Conservation (phyloP, 305 asterid species). For the Rubia tinctorum region DNA sequence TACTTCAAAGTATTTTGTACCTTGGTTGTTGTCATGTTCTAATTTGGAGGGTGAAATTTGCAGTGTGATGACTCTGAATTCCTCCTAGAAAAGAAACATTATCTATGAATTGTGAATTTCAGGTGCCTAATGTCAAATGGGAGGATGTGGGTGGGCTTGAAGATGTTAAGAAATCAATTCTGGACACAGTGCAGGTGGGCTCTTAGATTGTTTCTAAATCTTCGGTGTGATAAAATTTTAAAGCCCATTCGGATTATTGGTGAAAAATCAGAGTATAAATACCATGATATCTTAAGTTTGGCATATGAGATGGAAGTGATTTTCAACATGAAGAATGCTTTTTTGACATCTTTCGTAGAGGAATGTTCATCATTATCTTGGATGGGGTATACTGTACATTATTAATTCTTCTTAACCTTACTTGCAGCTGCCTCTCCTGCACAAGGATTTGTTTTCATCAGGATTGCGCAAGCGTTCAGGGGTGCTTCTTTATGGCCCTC, state of each 20-base stretch:
- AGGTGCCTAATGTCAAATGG: constrained; percentile 97
- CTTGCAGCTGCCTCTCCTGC: constrained; percentile 90
- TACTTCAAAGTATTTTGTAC: background rate
- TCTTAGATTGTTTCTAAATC: constrained; percentile 12
- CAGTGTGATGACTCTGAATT: background rate
- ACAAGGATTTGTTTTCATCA: constrained; percentile 94
- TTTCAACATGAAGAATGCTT: background rate
- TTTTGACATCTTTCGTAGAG: background rate
- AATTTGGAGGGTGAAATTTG: background rate
- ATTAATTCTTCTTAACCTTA: constrained; percentile 25
- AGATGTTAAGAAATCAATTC: constrained; percentile 91
- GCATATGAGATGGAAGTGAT: background rate
- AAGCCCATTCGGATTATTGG: background rate
- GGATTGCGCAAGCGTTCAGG: constrained; percentile 98
- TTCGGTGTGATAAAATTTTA: background rate
- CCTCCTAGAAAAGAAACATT: constrained; percentile 7
- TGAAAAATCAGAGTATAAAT: background rate
- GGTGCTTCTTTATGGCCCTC: constrained; percentile 99
- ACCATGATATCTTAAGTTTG: background rate
- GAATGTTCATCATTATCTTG: constrained; percentile 2
- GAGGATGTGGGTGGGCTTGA: constrained; percentile 99
- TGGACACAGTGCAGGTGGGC: constrained; percentile 93
- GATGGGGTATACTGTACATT: constrained; percentile 12
- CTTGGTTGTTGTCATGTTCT: background rate
- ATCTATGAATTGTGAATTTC: constrained; percentile 11